Percentiles rank a stretch among this genome's conserved stretches.
phyloP scores from a whole-genome alignment of 306 rosid genomes.

The Quercus rubra region DNA sequence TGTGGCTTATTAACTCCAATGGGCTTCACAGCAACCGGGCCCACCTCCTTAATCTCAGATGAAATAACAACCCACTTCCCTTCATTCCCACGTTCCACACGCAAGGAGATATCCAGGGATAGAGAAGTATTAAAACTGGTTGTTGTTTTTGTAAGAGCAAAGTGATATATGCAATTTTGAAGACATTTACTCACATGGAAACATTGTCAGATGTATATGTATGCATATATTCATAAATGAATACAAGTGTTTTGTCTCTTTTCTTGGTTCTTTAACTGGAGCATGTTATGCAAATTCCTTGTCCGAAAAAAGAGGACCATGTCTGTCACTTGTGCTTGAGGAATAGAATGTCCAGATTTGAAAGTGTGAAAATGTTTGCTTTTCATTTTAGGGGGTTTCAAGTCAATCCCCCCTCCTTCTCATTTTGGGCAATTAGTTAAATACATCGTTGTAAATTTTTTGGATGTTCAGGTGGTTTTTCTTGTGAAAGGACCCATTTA shows the following conservation, averaged over 20 bases:
- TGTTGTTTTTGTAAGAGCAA: no score
- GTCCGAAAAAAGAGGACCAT: background rate
- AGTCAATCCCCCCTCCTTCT: background rate
- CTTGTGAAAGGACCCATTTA: constrained; percentile 96
- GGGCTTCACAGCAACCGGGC: no score
- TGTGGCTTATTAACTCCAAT: no score
- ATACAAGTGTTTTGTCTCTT: background rate
- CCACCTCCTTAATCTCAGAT: no score
- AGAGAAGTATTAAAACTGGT: no score
- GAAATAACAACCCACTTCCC: no score
- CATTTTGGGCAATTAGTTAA: background rate
- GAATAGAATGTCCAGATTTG: background rate
- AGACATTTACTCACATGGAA: background rate
- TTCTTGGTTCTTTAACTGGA: background rate
- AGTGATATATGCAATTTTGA: background rate
- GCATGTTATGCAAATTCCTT: constrained; percentile 12
- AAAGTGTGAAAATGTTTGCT: background rate
- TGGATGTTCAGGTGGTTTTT: constrained; percentile 68
- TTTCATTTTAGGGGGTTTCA: background rate
- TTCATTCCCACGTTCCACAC: no score
- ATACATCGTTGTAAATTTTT: constrained; percentile 10
- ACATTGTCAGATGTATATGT: constrained; percentile 2
- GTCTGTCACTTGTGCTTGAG: background rate
- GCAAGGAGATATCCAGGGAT: no score
- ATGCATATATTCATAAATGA: background rate